Evolutionary conservation across 208 protist genomes (phyloP).

Genomic region (Crithidia fasciculata): DNA sequence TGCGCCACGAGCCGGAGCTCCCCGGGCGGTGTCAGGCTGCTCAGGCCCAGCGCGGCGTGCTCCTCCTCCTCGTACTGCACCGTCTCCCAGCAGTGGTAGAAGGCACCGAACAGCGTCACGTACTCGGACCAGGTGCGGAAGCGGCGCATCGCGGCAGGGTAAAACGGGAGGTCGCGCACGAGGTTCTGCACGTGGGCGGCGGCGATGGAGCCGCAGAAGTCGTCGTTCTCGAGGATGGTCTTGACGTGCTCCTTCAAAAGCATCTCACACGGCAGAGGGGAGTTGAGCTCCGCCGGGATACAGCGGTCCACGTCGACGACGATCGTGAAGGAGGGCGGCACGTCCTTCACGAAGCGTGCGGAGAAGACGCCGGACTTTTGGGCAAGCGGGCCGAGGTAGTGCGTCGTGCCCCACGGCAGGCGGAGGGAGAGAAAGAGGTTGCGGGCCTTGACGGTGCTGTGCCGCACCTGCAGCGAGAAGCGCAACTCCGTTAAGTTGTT

Average conservation of each 20-base stretch:
- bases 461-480: slow-evolving; percentile 21
- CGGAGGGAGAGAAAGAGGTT: slow-evolving; percentile 25
- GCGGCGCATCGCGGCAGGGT: slow-evolving; percentile 45
- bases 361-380: slow-evolving; percentile 33
- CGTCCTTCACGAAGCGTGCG: slow-evolving; percentile 42
- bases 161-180: slow-evolving; percentile 73
- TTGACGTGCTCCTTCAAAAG: slow-evolving; percentile 74
- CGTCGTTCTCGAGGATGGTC: slow-evolving; percentile 73
- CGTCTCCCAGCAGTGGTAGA: slow-evolving; percentile 52
- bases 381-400: slow-evolving; percentile 45
- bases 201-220: slow-evolving; percentile 65
- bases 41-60: slow-evolving; percentile 50
- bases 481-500: slow-evolving; percentile 27
- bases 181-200: slow-evolving; percentile 77
- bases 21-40: slow-evolving; percentile 39
- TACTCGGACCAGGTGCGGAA: slow-evolving; percentile 69
- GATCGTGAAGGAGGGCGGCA: slow-evolving; percentile 41
- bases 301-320: slow-evolving; percentile 45
- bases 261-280: slow-evolving; percentile 62
- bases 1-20: slow-evolving; percentile 69
- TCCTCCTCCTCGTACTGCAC: slow-evolving; percentile 46
- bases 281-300: slow-evolving; percentile 12
- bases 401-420: slow-evolving; percentile 39
- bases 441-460: slow-evolving; percentile 19
- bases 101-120: slow-evolving; percentile 41